Evolutionary conservation across 768 basidiomycete genomes (phyloP).

Genomic region (Gloeostereum incarnatum): DNA sequence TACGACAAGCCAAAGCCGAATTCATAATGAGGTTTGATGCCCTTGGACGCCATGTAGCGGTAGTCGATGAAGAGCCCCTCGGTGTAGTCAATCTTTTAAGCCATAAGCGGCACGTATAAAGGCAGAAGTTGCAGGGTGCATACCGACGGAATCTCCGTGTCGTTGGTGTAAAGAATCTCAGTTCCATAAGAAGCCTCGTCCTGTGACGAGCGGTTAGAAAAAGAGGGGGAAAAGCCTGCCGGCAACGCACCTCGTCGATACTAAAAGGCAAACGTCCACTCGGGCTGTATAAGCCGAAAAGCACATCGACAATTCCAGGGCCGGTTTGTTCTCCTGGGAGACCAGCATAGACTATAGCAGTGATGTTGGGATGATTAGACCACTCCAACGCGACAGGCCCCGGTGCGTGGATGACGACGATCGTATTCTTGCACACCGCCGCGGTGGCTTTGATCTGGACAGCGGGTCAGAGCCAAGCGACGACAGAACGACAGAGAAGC

Average conservation of each 20-base stretch:
- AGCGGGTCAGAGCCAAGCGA: constrained; percentile 14
- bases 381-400: constrained; percentile 72
- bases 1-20: no score
- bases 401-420: constrained; percentile 73
- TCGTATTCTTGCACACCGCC: constrained; percentile 60
- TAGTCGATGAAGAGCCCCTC: constrained; percentile 62
- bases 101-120: not conserved
- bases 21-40: no score
- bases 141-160: constrained; percentile 15
- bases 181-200: constrained; percentile 31
- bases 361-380: constrained; percentile 69
- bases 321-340: constrained; percentile 69
- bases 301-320: constrained; percentile 64
- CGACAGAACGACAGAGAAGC: no score
- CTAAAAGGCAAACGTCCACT: constrained; percentile 65
- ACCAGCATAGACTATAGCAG: constrained; percentile 47
- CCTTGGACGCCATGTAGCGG: constrained; percentile 53
- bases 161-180: constrained; percentile 31
- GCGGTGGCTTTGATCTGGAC: constrained; percentile 51
- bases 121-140: not conserved
- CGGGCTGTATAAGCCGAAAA: constrained; percentile 74
- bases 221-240: no score
- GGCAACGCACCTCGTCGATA: constrained; percentile 59
- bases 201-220: constrained; percentile 10
- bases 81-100: constrained; percentile 49